Base-by-base conservation (phyloP, 176 grass and related monocot species). In the Triticum dicoccoides region DNA sequence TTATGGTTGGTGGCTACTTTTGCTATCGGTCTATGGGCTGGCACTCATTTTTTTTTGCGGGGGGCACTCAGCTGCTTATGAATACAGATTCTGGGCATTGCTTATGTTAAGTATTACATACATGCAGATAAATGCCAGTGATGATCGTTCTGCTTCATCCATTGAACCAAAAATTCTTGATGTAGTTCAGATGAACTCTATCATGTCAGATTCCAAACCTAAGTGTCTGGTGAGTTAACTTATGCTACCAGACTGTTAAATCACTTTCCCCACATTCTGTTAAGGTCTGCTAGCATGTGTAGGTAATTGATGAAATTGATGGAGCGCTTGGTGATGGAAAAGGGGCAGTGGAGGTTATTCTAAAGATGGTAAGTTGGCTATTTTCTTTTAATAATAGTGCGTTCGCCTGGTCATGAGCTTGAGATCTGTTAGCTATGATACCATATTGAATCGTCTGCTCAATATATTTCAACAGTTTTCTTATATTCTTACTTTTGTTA, bases 231-330 rank as follows among this genome's bases (percentile, higher is more conserved):
- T 98, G 71, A 85, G 91, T 90, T 91, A 54, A 72, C 41, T 78
- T 78, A 39, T 35, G 65, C 66, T 81, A 33, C 11, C 58, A 83
- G 32, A 76, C 52, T 84, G 15, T 86, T 34, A 29, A 83, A 65
- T 82, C 20, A 30, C 45, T 41, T 64, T 29, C 54, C 24, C 27
- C 49, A 37, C 69, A 75, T 78, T 66, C 75, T 81, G 27, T 85
- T 88, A 81, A 92, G 9, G 68, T 67, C 21, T 87, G 61, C 12
- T 84, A n/a, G 42, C 27, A 70, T 76, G 65, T 87, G 27, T 78
- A 98, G 96, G 80, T 98, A 32, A 98, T 98, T 82, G 96, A 98
- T 88, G 96, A 98, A 94, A 95, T 98, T 83, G 96, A 98, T 92
- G 96, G 96, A 84, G 88, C 96, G 75, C 93, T 98, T 84, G 86